Percentiles rank a stretch among this genome's conserved stretches.
phyloP scores from a whole-genome alignment of 2,329 filamentous ascomycete species.

The Xenoacremonium recifei region DNA sequence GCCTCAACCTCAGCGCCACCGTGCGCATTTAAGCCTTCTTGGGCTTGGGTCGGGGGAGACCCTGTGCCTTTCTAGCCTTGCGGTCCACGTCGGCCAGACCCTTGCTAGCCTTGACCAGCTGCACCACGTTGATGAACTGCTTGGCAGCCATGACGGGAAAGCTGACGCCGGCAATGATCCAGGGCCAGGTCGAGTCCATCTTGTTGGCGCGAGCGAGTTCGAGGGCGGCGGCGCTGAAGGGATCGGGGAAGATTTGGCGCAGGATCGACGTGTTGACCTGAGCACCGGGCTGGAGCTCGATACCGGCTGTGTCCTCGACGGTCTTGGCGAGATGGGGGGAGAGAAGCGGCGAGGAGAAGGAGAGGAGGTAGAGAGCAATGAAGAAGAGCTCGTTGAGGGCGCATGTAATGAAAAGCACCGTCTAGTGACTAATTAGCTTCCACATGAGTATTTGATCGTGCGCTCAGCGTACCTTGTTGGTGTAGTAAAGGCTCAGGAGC shows the following conservation, averaged over 20 bases:
- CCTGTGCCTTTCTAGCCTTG: conserved; percentile 54
- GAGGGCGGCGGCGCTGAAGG: conserved; percentile 88
- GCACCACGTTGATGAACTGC: conserved; percentile 91
- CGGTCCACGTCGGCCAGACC: conserved; percentile 93
- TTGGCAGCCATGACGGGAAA: conserved; percentile 87
- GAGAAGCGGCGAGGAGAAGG: conserved; percentile 87
- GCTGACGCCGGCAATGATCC: conserved; percentile 76
- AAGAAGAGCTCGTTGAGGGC: conserved; percentile 94
- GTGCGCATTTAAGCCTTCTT: conserved; percentile 31
- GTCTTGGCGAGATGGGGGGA: conserved; percentile 77
- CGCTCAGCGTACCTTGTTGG: conserved; percentile 73
- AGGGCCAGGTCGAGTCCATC: conserved; percentile 66
- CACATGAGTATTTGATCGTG: no score
- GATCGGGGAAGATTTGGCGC: conserved; percentile 77
- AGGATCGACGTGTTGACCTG: conserved; percentile 70
- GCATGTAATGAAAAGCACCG: conserved; percentile 88
- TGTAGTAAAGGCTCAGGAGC: conserved; percentile 94
- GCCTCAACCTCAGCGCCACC: no score
- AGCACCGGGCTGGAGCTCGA: conserved; percentile 61
- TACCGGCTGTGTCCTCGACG: conserved; percentile 51
- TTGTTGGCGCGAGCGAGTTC: conserved; percentile 95
- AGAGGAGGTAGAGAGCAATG: conserved; percentile 95
- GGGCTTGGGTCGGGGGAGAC: conserved; percentile 46
- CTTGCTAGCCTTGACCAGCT: conserved; percentile 88
- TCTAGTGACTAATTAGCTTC: no score